Conservation (phyloP, 345 rosid species). For the Salix arbutifolia region DNA sequence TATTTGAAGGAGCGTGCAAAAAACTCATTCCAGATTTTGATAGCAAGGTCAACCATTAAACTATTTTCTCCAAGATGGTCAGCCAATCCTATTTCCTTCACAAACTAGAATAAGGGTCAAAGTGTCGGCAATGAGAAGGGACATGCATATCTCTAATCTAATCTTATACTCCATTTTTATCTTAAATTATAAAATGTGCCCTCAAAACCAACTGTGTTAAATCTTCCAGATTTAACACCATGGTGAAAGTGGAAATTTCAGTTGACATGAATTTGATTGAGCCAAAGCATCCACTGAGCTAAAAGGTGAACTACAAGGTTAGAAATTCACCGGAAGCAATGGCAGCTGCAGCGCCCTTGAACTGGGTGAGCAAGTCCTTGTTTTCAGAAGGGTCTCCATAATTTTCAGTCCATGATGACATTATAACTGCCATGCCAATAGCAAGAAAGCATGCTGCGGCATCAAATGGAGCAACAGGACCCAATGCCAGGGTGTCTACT, state of each 20-base stretch:
- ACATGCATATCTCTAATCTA: background rate
- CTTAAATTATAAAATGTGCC: background rate
- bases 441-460: slow-evolving; percentile 94
- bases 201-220: background rate
- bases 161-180: background rate
- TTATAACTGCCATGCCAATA: slow-evolving; percentile 79
- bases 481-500: slow-evolving; percentile 71
- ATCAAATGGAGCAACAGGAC: slow-evolving; percentile 98
- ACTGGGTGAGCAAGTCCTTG: slow-evolving; percentile 84
- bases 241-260: background rate
- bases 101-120: background rate
- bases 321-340: slow-evolving; percentile 74
- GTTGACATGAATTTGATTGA: background rate
- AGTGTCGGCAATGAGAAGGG: background rate
- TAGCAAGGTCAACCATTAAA: background rate
- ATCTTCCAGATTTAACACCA: too few relatives aligned
- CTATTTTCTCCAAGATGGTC: background rate
- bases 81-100: background rate
- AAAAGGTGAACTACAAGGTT: background rate
- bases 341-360: slow-evolving; percentile 85
- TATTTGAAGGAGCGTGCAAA: background rate
- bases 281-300: background rate
- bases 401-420: slow-evolving; percentile 83
- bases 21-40: background rate
- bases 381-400: slow-evolving; percentile 89